Conservation (phyloP, 768 basidiomycete species). For the Thelephora ganbajun region DNA sequence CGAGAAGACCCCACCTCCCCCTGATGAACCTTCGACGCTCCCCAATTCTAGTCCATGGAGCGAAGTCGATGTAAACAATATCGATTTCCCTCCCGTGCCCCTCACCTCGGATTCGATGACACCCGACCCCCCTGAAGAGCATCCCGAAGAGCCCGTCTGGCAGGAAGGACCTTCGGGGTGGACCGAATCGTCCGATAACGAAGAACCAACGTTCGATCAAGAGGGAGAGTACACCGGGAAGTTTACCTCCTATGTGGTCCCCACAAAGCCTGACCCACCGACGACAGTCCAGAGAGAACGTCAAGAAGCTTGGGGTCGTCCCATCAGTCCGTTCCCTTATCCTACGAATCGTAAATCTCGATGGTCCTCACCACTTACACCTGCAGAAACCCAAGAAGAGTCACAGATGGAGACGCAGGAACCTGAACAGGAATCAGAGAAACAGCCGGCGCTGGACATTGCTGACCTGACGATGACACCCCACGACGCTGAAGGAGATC, state of each 20-base stretch:
- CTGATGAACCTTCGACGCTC: slow-evolving; percentile 2
- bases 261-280: slow-evolving; percentile 53
- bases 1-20: neutral
- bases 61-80: neutral
- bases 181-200: slow-evolving; percentile 8
- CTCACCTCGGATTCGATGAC: too few species aligned
- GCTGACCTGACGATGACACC: too few species aligned
- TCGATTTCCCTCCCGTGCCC: too few species aligned
- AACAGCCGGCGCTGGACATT: too few species aligned
- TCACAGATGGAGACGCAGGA: too few species aligned
- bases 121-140: too few species aligned
- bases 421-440: too few species aligned
- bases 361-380: neutral
- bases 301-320: slow-evolving; percentile 51
- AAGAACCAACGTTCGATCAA: slow-evolving; percentile 16
- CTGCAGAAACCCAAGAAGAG: neutral
- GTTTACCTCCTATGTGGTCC: slow-evolving; percentile 40
- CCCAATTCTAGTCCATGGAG: slow-evolving; percentile 9
- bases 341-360: neutral
- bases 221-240: slow-evolving; percentile 55
- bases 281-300: slow-evolving; percentile 36
- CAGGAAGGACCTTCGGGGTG: slow-evolving; percentile 5
- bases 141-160: too few species aligned
- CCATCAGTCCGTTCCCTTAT: slow-evolving; percentile 51
- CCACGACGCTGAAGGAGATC: too few species aligned